Evolutionary conservation across 805 yeast genomes (phyloP).

Genomic region (Lachancea nothofagi): DNA sequence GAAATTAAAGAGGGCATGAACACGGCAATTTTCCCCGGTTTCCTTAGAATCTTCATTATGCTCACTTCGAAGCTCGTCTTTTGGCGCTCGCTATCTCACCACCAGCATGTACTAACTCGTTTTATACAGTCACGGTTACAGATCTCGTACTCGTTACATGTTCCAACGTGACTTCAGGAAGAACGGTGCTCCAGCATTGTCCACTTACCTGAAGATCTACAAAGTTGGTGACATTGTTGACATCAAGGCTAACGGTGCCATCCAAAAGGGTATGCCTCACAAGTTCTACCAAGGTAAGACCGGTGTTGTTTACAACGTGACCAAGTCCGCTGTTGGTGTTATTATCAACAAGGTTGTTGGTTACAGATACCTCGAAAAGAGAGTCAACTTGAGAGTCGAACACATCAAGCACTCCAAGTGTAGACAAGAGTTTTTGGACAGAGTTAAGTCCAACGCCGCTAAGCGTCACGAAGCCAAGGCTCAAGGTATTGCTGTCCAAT

Average conservation of each 20-base stretch:
- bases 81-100: background rate
- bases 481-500: slow-evolving; percentile 81
- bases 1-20: too few relatives aligned
- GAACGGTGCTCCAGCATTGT: slow-evolving; percentile 90
- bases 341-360: slow-evolving; percentile 98
- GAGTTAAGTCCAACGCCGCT: slow-evolving; percentile 96
- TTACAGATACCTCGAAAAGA: slow-evolving; percentile 98
- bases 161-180: slow-evolving; percentile 98
- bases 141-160: slow-evolving; percentile 99
- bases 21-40: too few relatives aligned
- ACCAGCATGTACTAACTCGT: slow-evolving; percentile 10
- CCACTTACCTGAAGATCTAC: slow-evolving; percentile 96
- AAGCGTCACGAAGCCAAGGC: slow-evolving; percentile 91
- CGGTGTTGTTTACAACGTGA: slow-evolving; percentile 97
- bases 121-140: slow-evolving; percentile 82
- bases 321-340: slow-evolving; percentile 98
- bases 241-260: slow-evolving; percentile 98
- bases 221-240: slow-evolving; percentile 99
- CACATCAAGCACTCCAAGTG: slow-evolving; percentile 99
- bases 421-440: slow-evolving; percentile 97
- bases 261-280: slow-evolving; percentile 99
- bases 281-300: slow-evolving; percentile 99
- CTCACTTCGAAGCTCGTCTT: too few relatives aligned
- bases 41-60: too few relatives aligned
- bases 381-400: slow-evolving; percentile 97